Percentiles rank a stretch among this genome's conserved stretches.
Conservation (phyloP, 352 stramenopile species). For the Phytopythium montanum region DNA sequence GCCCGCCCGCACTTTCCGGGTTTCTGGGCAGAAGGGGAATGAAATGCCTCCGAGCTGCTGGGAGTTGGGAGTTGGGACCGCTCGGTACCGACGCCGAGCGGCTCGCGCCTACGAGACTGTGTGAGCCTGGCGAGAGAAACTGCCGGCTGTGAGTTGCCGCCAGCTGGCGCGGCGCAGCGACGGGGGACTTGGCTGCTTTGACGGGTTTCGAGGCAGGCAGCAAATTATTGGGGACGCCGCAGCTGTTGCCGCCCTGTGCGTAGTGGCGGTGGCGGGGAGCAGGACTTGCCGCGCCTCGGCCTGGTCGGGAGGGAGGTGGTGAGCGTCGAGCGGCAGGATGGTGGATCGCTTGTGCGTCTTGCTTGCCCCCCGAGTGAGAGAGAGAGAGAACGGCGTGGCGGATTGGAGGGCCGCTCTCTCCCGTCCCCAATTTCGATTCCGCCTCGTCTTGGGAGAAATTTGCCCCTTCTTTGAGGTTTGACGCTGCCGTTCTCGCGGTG, state of each 20-base stretch:
- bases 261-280: too few relatives aligned
- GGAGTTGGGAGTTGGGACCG: too few relatives aligned
- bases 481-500: not conserved
- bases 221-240: not conserved
- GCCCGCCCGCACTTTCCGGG: too few relatives aligned
- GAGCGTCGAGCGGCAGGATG: too few relatives aligned
- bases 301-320: too few relatives aligned
- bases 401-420: not conserved
- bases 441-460: not conserved
- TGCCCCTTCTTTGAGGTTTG: conserved; percentile 2
- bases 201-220: not conserved
- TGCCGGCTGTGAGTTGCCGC: not conserved
- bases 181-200: conserved; percentile 1
- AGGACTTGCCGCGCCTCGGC: too few relatives aligned
- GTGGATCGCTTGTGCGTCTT: not conserved
- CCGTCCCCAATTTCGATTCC: not conserved
- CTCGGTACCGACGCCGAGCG: not conserved
- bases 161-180: not conserved
- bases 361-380: too few relatives aligned
- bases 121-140: not conserved
- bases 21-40: too few relatives aligned
- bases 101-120: too few relatives aligned
- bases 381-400: not conserved
- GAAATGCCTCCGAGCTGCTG: too few relatives aligned
- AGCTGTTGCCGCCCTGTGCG: not conserved